phyloP scores from a whole-genome alignment of 768 basidiomycete species.

The Phlebiopsis flavidoalba region DNA sequence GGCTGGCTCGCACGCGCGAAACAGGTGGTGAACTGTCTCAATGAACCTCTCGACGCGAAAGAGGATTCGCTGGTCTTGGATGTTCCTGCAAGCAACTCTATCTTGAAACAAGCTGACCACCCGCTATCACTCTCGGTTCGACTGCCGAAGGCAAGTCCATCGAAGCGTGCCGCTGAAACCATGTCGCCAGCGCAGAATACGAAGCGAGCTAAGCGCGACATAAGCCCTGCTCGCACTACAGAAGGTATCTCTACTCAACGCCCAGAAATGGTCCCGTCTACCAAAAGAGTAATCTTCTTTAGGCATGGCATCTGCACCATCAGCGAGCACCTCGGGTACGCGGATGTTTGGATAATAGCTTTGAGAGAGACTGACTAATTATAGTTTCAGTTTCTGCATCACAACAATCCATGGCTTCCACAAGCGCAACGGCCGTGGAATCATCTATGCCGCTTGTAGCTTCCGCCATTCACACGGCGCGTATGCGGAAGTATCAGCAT shows the following conservation, averaged over 20 bases:
- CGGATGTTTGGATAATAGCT: background rate
- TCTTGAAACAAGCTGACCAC: background rate
- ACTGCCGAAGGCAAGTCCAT: background rate
- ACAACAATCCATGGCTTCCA: background rate
- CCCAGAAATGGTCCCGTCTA: background rate
- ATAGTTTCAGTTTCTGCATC: background rate
- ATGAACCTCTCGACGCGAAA: background rate
- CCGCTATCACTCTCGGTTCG: background rate
- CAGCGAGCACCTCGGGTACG: background rate
- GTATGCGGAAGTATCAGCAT: background rate
- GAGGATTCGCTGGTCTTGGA: background rate
- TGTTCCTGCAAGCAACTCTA: background rate
- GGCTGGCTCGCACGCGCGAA: background rate
- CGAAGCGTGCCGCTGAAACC: background rate
- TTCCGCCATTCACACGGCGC: too few relatives aligned
- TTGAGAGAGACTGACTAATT: background rate
- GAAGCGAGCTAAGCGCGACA: background rate
- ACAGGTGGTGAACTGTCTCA: background rate
- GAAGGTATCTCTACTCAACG: background rate
- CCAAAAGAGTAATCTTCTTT: background rate
- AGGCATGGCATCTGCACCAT: background rate
- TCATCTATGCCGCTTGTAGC: too few relatives aligned
- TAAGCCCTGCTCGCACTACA: background rate
- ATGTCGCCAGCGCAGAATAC: background rate
- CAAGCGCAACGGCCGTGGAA: background rate